Evolutionary conservation across 352 stramenopile species (phyloP).

Genomic region (Thraustotheca clavata): DNA sequence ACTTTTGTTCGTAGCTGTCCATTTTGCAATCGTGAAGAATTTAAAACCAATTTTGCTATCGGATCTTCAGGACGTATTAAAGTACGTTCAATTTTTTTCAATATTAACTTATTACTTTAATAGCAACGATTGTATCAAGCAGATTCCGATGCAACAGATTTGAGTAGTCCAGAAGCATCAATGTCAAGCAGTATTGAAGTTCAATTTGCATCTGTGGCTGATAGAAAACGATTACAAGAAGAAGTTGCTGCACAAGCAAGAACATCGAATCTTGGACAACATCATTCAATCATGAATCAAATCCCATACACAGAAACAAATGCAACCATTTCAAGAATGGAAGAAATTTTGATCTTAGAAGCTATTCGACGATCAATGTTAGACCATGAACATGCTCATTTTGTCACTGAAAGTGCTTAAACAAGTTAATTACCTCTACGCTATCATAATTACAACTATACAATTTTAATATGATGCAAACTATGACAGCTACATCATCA

Average conservation of each 20-base stretch:
- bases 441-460: too few species aligned
- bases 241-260: slow-evolving; percentile 62
- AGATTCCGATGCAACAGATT: slow-evolving; percentile 14
- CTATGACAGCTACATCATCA: too few species aligned
- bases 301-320: neutral
- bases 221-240: slow-evolving; percentile 61
- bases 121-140: neutral
- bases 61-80: slow-evolving; percentile 7
- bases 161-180: slow-evolving; percentile 18
- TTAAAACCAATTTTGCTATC: slow-evolving; percentile 24
- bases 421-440: too few species aligned
- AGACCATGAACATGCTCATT: slow-evolving; percentile 4
- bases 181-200: slow-evolving; percentile 12
- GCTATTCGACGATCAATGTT: slow-evolving; percentile 71
- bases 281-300: neutral
- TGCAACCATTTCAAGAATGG: slow-evolving; percentile 34
- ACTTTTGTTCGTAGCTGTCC: slow-evolving; percentile 38
- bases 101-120: neutral
- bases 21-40: slow-evolving; percentile 68
- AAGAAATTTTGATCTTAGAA: slow-evolving; percentile 78
- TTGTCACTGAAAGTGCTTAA: too few species aligned
- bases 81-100: neutral
- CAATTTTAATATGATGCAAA: too few species aligned
- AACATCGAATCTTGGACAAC: slow-evolving; percentile 8
- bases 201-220: slow-evolving; percentile 64